Evolutionary conservation across 108 stramenopile species (phyloP).

Genomic region (Hondaea fermentalgiana): DNA sequence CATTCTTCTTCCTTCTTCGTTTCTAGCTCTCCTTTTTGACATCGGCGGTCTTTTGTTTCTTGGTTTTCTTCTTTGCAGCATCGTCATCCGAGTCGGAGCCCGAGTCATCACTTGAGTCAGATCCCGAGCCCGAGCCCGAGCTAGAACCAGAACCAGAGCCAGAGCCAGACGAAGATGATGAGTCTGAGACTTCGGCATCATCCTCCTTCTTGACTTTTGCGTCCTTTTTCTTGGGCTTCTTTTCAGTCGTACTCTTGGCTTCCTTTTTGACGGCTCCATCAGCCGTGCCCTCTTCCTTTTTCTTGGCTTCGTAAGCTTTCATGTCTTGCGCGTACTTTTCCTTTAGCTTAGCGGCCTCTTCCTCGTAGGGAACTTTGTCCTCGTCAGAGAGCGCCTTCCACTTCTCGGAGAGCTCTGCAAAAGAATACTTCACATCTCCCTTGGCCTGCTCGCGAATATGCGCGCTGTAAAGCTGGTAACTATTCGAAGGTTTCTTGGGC

Average conservation of each 20-base stretch:
- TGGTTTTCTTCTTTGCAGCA: not conserved
- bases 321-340: not conserved
- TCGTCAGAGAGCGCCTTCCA: not conserved
- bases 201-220: not conserved
- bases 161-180: not conserved
- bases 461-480: not conserved
- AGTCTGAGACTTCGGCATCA: not conserved
- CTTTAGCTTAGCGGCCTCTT: not conserved
- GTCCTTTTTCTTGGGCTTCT: not conserved
- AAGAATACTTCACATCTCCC: not conserved
- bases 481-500: not conserved
- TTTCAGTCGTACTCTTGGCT: not conserved
- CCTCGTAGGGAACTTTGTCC: not conserved
- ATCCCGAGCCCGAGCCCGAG: not conserved
- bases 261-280: not conserved
- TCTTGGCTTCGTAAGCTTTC: not conserved
- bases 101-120: not conserved
- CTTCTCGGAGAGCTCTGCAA: not conserved
- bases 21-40: not conserved
- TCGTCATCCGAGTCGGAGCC: not conserved
- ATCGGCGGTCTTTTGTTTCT: not conserved
- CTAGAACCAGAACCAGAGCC: not conserved
- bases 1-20: not conserved
- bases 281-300: not conserved
- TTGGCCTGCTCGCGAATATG: not conserved